These are phyloP conservation scores for Aspergillus cristatus DNA, from an alignment of 495 filamentous ascomycete species.

Conservation along the genomic window DNA sequence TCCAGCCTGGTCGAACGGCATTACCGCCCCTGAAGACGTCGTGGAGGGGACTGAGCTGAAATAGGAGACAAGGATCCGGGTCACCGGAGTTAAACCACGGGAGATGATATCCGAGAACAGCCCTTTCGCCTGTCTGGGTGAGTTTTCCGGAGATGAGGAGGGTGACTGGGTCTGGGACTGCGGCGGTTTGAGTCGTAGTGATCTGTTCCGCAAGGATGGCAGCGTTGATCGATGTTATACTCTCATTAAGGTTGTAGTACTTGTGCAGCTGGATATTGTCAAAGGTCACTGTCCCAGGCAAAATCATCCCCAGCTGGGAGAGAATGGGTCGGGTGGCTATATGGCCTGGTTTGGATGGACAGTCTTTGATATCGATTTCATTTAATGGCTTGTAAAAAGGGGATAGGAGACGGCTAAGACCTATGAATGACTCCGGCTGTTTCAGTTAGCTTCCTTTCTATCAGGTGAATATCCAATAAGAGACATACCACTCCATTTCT, in stretches of 20 bases:
- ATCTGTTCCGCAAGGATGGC: not conserved
- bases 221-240: not conserved
- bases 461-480: not conserved
- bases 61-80: not conserved
- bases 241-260: not conserved
- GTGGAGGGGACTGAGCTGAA: not conserved
- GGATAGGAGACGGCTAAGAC: not conserved
- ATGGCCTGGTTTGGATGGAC: too few species aligned
- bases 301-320: not conserved
- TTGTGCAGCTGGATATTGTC: not conserved
- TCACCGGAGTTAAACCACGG: conserved; percentile 1
- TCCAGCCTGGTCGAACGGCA: too few species aligned
- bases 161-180: too few species aligned
- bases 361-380: too few species aligned
- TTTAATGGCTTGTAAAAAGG: not conserved
- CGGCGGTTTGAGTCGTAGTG: not conserved
- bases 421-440: not conserved
- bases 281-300: not conserved
- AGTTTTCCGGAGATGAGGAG: not conserved
- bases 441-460: not conserved
- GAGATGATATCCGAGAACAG: not conserved
- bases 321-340: not conserved
- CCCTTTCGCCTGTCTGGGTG: not conserved
- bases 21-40: not conserved
- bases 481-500: conserved; percentile 12